Percentiles rank a stretch among this genome's conserved stretches.
phyloP scores from a whole-genome alignment of 805 yeast species.

The Metschnikowia rubicola region DNA sequence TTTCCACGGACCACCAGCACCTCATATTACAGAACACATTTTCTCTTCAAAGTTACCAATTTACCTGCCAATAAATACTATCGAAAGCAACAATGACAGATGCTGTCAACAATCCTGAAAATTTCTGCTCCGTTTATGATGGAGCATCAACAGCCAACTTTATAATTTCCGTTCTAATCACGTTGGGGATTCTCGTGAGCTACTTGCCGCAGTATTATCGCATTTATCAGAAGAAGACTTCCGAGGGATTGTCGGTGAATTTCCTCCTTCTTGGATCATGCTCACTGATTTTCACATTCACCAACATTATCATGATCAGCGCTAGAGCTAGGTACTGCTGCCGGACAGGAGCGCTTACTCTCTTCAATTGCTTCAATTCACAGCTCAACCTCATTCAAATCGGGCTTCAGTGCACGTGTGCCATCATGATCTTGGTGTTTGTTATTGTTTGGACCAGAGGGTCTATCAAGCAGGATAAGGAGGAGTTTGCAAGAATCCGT shows the following conservation, averaged over 20 bases:
- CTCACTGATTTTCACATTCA: slow-evolving; percentile 63
- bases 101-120: slow-evolving; percentile 8
- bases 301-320: slow-evolving; percentile 63
- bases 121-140: slow-evolving; percentile 40
- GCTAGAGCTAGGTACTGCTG: slow-evolving; percentile 65
- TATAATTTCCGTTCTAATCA: slow-evolving; percentile 48
- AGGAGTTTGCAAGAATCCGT: slow-evolving; percentile 41
- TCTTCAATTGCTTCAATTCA: slow-evolving; percentile 62
- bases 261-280: slow-evolving; percentile 68
- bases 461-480: slow-evolving; percentile 44
- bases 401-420: slow-evolving; percentile 57
- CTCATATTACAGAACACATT: too few species aligned
- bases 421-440: slow-evolving; percentile 51
- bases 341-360: slow-evolving; percentile 34
- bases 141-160: slow-evolving; percentile 52
- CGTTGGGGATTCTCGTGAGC: slow-evolving; percentile 64
- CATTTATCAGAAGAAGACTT: slow-evolving; percentile 53
- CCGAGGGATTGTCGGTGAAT: slow-evolving; percentile 76
- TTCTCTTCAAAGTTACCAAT: too few species aligned
- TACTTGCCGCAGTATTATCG: slow-evolving; percentile 74
- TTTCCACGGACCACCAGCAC: too few species aligned
- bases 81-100: not conserved
- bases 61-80: too few species aligned
- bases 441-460: slow-evolving; percentile 48
- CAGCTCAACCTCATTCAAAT: slow-evolving; percentile 67